Evolutionary conservation across 1,284 basidiomycete species (phyloP), one percentile per base, ranked within the genome.

Genomic region (Sporisorium graminicola): DNA sequence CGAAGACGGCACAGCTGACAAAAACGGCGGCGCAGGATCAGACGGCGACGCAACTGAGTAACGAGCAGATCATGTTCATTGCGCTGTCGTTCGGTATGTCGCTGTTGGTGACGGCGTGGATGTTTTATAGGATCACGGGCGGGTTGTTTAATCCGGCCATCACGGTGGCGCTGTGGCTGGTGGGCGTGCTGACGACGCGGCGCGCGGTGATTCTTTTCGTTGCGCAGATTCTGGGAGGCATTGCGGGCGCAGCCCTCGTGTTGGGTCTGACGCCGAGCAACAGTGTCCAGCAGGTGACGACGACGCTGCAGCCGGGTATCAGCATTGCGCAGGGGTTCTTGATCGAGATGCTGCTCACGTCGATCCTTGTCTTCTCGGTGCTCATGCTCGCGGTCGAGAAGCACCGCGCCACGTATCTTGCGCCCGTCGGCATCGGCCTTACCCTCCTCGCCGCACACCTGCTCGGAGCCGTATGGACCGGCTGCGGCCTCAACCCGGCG

Each of bases 101-200:
- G 20, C 71, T 80, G 31, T 43, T 74, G n/a, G 74, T 79, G 13
- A 60, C 59, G 6, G 77, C 77, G 10, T 92, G 91, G 90, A 85
- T 92, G 35, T 93, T 93, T 86, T 93, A 90, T 85, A 88, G 92
- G 33, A 88, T 91, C 52, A 92, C 91, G 0, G 92, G 91, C 8
- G 90, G 89, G 10, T 85, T 87, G 52, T 93, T 83, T 69, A 88
- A 88, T 81, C 87, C 87, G 3, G 87, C 87, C 22, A 83, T 85
- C 47, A 87, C 87, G 1, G 79, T 88, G n/a, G 86, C 86, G 1
- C 86, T 88, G 50, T 86, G 85, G 44, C 79, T 88, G n/a, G 86
- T 87, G 33, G 85, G 88, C 31, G 87, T 84, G 12, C 70, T 88
- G 54, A 83, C 86, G 5, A 83, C 85, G 1, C 31, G 86, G 18